Evolutionary conservation across 352 stramenopile species (phyloP).

Genomic region (Phytophthora pisi): DNA sequence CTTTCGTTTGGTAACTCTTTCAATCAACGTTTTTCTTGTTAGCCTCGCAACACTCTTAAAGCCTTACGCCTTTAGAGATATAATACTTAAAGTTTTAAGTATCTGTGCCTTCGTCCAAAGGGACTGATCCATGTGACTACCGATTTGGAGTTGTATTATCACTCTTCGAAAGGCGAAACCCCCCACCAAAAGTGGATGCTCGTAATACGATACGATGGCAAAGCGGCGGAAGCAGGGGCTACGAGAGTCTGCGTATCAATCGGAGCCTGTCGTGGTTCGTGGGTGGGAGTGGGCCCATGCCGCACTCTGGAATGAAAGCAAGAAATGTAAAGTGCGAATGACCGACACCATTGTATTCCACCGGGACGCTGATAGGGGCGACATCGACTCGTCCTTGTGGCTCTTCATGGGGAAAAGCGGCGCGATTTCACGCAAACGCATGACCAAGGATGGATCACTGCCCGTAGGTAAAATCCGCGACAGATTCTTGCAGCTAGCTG

Average conservation of each 20-base stretch:
- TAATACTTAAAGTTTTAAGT: no score
- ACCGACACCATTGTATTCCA: constrained; percentile 48
- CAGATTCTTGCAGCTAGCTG: constrained; percentile 48
- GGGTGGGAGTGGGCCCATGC: constrained; percentile 51
- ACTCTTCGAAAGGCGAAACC: constrained; percentile 15
- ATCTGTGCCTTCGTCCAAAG: no score
- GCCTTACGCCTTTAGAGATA: no score
- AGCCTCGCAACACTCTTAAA: no score
- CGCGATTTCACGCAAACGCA: constrained; percentile 49
- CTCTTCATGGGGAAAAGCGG: constrained; percentile 63
- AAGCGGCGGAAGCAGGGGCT: constrained; percentile 32
- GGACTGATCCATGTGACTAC: no score
- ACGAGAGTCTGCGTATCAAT: neutral
- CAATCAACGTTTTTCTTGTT: neutral
- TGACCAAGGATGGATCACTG: constrained; percentile 22
- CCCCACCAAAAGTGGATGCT: constrained; percentile 29
- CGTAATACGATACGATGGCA: constrained; percentile 17
- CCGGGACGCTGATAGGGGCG: constrained; percentile 8
- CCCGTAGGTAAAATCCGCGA: constrained; percentile 45
- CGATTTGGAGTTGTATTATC: no score
- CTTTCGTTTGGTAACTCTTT: neutral
- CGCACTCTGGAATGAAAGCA: constrained; percentile 33
- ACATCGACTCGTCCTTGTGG: constrained; percentile 37
- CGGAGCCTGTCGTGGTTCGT: constrained; percentile 1
- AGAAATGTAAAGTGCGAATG: constrained; percentile 43